Evolutionary conservation across 2,329 filamentous ascomycete genomes (phyloP).

Genomic region (Cladosporium sp.): DNA sequence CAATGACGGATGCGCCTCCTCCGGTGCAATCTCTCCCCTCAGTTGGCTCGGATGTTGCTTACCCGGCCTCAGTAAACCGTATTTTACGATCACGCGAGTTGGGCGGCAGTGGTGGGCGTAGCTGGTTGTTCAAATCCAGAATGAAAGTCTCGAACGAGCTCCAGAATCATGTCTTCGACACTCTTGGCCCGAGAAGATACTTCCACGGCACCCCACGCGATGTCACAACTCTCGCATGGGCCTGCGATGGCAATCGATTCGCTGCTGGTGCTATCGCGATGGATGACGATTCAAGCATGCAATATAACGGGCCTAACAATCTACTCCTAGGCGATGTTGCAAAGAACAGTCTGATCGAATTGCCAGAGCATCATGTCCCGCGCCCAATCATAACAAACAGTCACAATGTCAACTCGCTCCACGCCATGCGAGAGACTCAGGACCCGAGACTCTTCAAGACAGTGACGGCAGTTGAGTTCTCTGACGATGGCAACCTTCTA

Average conservation of each 20-base stretch:
- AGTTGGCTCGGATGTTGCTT: not conserved
- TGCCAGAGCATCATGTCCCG: constrained; percentile 49
- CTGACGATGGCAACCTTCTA: constrained; percentile 28
- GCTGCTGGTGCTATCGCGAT: constrained; percentile 55
- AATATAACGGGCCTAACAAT: constrained; percentile 58
- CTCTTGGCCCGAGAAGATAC: constrained; percentile 41
- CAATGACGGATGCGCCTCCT: not conserved
- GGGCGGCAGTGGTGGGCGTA: constrained; percentile 18
- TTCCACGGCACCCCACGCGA: constrained; percentile 59
- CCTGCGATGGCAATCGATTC: constrained; percentile 50
- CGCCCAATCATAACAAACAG: constrained; percentile 36
- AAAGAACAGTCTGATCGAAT: constrained; percentile 43
- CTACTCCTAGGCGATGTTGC: constrained; percentile 49
- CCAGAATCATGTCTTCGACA: constrained; percentile 32
- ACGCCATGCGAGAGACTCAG: constrained; percentile 45
- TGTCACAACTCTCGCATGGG: constrained; percentile 54
- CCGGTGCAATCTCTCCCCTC: not conserved
- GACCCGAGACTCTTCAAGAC: constrained; percentile 54
- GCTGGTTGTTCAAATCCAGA: constrained; percentile 14
- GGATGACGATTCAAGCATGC: constrained; percentile 52
- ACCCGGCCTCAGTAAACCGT: constrained; percentile 18
- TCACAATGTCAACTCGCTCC: constrained; percentile 37
- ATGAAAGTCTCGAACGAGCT: constrained; percentile 20
- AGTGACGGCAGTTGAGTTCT: constrained; percentile 53
- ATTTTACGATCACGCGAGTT: constrained; percentile 27